phyloP scores from a whole-genome alignment of 805 yeast species.

The Lipomyces kockii region DNA sequence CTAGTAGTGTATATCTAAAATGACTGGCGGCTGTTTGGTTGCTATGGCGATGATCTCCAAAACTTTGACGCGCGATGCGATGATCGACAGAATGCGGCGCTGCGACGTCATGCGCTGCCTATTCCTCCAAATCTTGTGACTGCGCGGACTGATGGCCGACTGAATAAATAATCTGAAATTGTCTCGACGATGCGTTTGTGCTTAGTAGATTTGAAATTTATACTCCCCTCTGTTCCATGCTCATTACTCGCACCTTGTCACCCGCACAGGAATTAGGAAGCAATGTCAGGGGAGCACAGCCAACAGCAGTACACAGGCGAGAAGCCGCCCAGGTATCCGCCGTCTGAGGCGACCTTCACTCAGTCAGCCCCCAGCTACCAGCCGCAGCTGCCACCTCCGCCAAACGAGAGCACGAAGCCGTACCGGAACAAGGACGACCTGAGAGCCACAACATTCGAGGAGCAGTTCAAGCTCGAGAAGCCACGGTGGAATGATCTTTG shows the following conservation, averaged over 20 bases:
- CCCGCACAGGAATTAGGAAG: not conserved
- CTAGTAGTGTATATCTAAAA: too few relatives aligned
- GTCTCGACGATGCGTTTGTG: not conserved
- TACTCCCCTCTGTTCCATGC: not conserved
- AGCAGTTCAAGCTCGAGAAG: conserved; percentile 66
- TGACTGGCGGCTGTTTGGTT: not conserved
- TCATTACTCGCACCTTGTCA: not conserved
- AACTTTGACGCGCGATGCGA: too few relatives aligned
- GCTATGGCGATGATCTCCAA: not conserved
- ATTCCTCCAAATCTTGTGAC: too few relatives aligned
- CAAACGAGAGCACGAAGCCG: conserved; percentile 6
- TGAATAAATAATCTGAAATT: too few relatives aligned
- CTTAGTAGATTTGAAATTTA: not conserved
- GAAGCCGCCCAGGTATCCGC: conserved; percentile 27
- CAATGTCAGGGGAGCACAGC: not conserved
- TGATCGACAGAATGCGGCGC: too few relatives aligned
- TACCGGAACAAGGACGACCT: conserved; percentile 19
- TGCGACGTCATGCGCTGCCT: too few relatives aligned
- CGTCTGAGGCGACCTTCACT: conserved; percentile 20
- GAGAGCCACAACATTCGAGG: conserved; percentile 57
- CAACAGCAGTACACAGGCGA: conserved; percentile 5
- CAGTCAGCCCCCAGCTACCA: conserved; percentile 28
- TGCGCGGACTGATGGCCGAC: too few relatives aligned
- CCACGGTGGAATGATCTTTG: conserved; percentile 70
- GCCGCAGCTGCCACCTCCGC: conserved; percentile 10